Evolutionary conservation across 1,284 basidiomycete genomes (phyloP), one percentile per base, ranked within the genome.

Genomic region (Bondarzewia mesenterica): DNA sequence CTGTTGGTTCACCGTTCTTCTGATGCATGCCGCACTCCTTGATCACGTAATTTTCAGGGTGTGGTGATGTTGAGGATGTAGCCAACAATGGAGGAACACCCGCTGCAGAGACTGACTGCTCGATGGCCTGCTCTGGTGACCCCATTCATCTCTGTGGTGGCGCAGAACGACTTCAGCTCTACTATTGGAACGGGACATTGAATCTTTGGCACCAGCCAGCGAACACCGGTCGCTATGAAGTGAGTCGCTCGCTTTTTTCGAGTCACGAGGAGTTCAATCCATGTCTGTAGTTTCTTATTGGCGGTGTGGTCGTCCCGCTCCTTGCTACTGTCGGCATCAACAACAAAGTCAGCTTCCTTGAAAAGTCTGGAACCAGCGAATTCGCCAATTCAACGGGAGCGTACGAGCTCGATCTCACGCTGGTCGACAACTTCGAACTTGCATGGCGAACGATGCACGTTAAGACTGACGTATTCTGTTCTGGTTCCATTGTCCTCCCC

Each of bases 371-470:
- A 2, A 74, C 74, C 1, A 70, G 61, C 53, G 76, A 73, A 23
- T 82, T 70, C 55, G 55, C 63, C 16, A 89, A 89, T 58, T 73
- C 79, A 6, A 87, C 85, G 23, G 86, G 85, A 20, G 85, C 82
- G 2, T 88, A 87, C 54, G 86, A 89, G 54, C 68, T 89, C 32
- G 85, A 88, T 58, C 60, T 80, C 32, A 76, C 71, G 25, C 63
- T 88, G 40, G 68, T 68, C 0, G 51, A 71, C 47, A 66, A 86
- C 55, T 82, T 80, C 62, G 50, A 57, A 20, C 59, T 64, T 35
- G 76, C 82, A 5, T 89, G 82, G 83, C 77, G 85, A 21, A 72
- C 72, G 54, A 85, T 88, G 82, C 78, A 86, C 54, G 66, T 86
- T 56, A 72, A 85, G 62, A 71, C 80, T 4, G 82, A 88, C 54